Percentiles rank a stretch among this genome's conserved stretches.
These are phyloP conservation scores for Nitzschia putrida DNA, from an alignment of 108 stramenopile species.

Conservation along the genomic window DNA sequence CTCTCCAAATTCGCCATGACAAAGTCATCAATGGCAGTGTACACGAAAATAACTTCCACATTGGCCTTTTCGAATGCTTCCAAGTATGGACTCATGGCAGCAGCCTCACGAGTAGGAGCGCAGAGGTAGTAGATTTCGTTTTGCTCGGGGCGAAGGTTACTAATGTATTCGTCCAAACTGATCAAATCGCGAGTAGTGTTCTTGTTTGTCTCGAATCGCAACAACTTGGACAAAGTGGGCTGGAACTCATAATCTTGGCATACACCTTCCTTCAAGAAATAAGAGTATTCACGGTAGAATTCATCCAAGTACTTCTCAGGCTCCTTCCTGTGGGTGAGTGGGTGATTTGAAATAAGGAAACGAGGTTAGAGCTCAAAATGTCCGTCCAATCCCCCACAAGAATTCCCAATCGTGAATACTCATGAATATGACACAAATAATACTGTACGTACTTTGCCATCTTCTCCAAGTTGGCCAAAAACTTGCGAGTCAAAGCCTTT, in stretches of 20 bases:
- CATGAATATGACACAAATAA: too few species aligned
- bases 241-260: constrained; percentile 91
- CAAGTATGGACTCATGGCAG: constrained; percentile 92
- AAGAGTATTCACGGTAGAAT: constrained; percentile 92
- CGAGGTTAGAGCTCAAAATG: not conserved
- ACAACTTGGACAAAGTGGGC: constrained; percentile 87
- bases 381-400: not conserved
- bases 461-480: constrained; percentile 74
- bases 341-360: not conserved
- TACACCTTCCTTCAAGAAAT: constrained; percentile 97
- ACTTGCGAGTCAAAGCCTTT: constrained; percentile 88
- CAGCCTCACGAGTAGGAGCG: constrained; percentile 93
- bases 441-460: constrained; percentile 73
- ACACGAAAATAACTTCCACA: constrained; percentile 92
- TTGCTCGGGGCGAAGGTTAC: constrained; percentile 89
- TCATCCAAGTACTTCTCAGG: constrained; percentile 83
- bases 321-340: constrained; percentile 83
- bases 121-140: constrained; percentile 97
- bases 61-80: constrained; percentile 92
- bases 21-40: constrained; percentile 97
- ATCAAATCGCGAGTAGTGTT: constrained; percentile 72
- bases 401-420: constrained; percentile 5
- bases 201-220: constrained; percentile 93
- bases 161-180: constrained; percentile 95
- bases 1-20: constrained; percentile 93